Evolutionary conservation across 192 early-diverging fungal species (phyloP).

Genomic region (Podila minutissima): DNA sequence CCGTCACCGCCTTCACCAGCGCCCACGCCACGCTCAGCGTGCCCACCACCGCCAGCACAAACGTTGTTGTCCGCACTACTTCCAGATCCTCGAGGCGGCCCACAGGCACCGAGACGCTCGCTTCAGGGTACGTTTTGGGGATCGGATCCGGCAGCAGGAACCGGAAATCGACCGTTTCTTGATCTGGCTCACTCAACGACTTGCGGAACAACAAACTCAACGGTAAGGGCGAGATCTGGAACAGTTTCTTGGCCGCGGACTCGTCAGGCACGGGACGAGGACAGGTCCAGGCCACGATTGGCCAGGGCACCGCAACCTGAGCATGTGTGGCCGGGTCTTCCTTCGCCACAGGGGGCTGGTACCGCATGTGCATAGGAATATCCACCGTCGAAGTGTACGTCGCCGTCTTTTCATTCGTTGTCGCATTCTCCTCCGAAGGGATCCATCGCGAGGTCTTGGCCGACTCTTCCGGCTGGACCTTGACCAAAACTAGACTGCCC

Average conservation of each 20-base stretch:
- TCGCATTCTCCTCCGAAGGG: neutral
- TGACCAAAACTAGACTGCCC: constrained; percentile 45
- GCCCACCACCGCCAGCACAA: constrained; percentile 28
- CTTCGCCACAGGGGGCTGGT: constrained; percentile 31
- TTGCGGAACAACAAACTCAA: neutral
- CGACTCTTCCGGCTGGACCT: constrained; percentile 38
- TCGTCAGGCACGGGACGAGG: neutral
- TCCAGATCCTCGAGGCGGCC: constrained; percentile 35
- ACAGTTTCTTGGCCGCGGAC: constrained; percentile 25
- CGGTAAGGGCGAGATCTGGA: constrained; percentile 30
- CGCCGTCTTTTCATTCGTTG: neutral
- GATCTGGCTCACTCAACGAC: neutral
- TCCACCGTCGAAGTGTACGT: constrained; percentile 14
- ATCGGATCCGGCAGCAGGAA: constrained; percentile 36
- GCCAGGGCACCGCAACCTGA: constrained; percentile 31
- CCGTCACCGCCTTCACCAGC: constrained; percentile 9
- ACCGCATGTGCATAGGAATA: constrained; percentile 48
- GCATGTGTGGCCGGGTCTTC: constrained; percentile 25
- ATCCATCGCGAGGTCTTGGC: constrained; percentile 36
- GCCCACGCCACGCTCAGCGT: constrained; percentile 22
- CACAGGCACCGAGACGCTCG: constrained; percentile 37
- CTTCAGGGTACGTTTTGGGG: constrained; percentile 25
- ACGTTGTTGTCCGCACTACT: constrained; percentile 24
- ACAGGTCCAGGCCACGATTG: constrained; percentile 41
- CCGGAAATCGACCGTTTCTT: constrained; percentile 17